A percentile compares a stretch with the other conserved stretches of the same genome.
Conservation (phyloP, 305 asterid genomes). For the Solanum hybrid region DNA sequence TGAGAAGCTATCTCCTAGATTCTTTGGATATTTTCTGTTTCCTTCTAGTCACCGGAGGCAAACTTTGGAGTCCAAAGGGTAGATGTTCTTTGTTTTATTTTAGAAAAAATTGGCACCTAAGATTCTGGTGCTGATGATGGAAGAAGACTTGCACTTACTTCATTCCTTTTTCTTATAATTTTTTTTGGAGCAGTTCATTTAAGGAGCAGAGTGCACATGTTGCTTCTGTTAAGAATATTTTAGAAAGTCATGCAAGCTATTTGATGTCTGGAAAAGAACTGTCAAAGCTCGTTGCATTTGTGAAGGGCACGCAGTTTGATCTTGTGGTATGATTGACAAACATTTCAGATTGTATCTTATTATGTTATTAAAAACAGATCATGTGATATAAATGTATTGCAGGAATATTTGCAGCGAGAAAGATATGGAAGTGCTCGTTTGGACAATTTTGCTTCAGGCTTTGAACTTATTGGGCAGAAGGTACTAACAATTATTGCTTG, state of each 20-base stretch:
- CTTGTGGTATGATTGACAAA: conserved; percentile 51
- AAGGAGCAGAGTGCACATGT: conserved; percentile 92
- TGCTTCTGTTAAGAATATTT: conserved; percentile 86
- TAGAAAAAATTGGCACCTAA: not conserved
- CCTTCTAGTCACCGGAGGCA: conserved; percentile 80
- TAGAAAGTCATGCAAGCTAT: conserved; percentile 95
- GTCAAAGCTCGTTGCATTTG: conserved; percentile 94
- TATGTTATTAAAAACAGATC: not conserved
- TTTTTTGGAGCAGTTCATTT: conserved; percentile 48
- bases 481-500: conserved; percentile 22
- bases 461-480: conserved; percentile 93
- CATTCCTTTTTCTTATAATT: not conserved
- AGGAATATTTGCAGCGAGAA: conserved; percentile 98
- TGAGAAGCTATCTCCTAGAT: conserved; percentile 76
- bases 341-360: conserved; percentile 6
- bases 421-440: conserved; percentile 86
- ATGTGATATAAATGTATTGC: conserved; percentile 19
- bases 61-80: conserved; percentile 70
- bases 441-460: conserved; percentile 91
- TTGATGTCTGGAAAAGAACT: conserved; percentile 99
- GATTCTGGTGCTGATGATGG: not conserved
- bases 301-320: conserved; percentile 98
- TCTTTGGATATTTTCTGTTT: conserved; percentile 80
- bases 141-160: not conserved
- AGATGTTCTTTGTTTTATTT: conserved; percentile 5